Evolutionary conservation across 345 rosid species (phyloP), one percentile per base, ranked within the genome.

Genomic region (Populus tremula): DNA sequence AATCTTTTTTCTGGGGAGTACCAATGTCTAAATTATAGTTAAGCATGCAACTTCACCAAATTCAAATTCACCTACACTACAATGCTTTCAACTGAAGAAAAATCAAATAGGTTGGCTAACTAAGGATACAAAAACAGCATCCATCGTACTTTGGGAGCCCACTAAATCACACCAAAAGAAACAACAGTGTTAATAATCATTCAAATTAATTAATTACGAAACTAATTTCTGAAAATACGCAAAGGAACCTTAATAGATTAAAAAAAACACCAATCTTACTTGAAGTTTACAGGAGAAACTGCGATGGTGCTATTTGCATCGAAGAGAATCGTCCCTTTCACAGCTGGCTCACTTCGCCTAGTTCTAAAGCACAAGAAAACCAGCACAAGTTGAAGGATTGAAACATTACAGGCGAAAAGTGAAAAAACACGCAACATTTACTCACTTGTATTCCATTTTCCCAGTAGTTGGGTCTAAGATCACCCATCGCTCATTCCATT

Each of bases 401-500:
- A 23, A 35, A 36, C 11, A 23, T 41, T 5, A 43, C 9, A 39
- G 39, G 5, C 64, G 25, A 61, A 62, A 2, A 6, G 6, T 17
- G 33, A 47, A 70, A 49, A 76, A 5, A 23, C 6, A 17, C 31
- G 38, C 47, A 29, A 13, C n/a, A 83, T 53, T 65, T 1, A 87
- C 97, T 81, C 78, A 93, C 97, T 92, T 93, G 85, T 93, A 94
- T 73, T 96, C 98, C 97, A 94, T 94, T 84, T 89, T 92, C 72
- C 98, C 97, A 1, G 96, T 96, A 2, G 98, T 96, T 14, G 99
- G 99, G 80, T 96, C 98, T 69, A 96, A 90, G 74, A 90, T 94
- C 43, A 92, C 93, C 99, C 99, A 96, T 45, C 99, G 80, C 77
- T 94, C 99, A 18, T 96, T 96, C 99, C 99, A 96, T 85, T 96